These are phyloP conservation scores for Hyphodiscus hymeniophilus DNA, from an alignment of 495 filamentous ascomycete genomes.

Conservation along the genomic window DNA sequence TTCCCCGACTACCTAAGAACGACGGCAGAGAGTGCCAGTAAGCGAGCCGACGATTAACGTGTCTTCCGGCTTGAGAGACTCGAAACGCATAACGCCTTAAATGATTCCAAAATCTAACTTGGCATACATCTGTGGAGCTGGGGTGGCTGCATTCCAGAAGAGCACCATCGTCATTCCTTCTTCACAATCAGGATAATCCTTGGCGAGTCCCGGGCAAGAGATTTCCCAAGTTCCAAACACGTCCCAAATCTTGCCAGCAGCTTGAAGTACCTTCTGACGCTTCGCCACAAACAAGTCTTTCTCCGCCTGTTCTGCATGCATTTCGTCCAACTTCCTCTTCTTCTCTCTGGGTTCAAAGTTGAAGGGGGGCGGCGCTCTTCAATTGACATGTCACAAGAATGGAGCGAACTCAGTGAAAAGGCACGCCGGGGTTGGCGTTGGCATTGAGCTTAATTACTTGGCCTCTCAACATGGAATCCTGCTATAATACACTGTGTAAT, in stretches of 20 bases:
- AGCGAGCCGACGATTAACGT: no score
- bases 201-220: background rate
- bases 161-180: background rate
- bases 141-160: background rate
- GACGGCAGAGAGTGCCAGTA: no score
- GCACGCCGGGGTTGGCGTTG: no score
- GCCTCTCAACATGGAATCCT: no score
- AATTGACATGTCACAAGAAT: no score
- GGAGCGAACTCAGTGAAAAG: no score
- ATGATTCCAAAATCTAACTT: slow-evolving; percentile 4
- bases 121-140: slow-evolving; percentile 7
- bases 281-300: background rate
- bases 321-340: background rate
- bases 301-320: no score
- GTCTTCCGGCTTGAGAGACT: background rate
- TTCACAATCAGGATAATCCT: background rate
- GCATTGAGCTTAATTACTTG: no score
- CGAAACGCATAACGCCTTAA: slow-evolving; percentile 3
- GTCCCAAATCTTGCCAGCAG: slow-evolving; percentile 1
- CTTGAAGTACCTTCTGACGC: background rate
- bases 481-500: no score
- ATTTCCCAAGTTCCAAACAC: slow-evolving; percentile 4
- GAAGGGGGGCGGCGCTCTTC: no score
- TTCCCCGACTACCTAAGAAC: no score
- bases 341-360: background rate